Evolutionary conservation across 768 basidiomycete genomes (phyloP).

Genomic region (Floccularia luteovirens): DNA sequence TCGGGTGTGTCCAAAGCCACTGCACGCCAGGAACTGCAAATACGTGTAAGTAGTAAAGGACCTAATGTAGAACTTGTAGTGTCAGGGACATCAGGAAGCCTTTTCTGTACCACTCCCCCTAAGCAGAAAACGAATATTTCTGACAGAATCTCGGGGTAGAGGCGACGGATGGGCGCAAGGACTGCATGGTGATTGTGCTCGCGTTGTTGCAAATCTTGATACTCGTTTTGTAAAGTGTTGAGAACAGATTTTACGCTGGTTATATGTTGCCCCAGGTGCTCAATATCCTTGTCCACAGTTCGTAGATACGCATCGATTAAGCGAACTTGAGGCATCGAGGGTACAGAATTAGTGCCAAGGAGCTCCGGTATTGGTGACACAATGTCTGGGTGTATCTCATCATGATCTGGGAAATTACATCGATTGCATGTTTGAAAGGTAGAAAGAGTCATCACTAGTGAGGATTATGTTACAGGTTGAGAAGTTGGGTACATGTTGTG

Average conservation of each 20-base stretch:
- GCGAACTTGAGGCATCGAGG: constrained; percentile 3
- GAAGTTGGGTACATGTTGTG: too few species aligned
- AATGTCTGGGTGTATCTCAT: too few species aligned
- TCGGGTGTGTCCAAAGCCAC: constrained; percentile 9
- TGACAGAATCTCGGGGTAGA: constrained; percentile 9
- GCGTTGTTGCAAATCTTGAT: constrained; percentile 4
- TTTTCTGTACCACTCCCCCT: constrained; percentile 5
- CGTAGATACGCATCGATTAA: constrained; percentile 1
- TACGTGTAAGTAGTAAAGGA: constrained; percentile 8
- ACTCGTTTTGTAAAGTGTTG: constrained; percentile 4
- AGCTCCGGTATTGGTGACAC: constrained; percentile 9
- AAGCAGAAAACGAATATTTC: constrained; percentile 9
- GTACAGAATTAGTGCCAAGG: constrained; percentile 7
- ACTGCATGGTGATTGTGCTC: constrained; percentile 8
- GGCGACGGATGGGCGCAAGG: constrained; percentile 8
- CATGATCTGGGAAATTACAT: too few species aligned
- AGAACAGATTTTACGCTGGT: constrained; percentile 6
- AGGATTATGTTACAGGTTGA: too few species aligned
- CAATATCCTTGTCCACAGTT: constrained; percentile 3
- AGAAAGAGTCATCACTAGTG: too few species aligned
- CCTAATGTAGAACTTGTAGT: constrained; percentile 8
- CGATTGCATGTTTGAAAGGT: too few species aligned
- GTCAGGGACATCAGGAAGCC: constrained; percentile 7
- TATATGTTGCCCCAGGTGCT: constrained; percentile 7
- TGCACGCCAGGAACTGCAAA: constrained; percentile 8